Conservation (phyloP, 495 filamentous ascomycete species). For the Tuber indicum region DNA sequence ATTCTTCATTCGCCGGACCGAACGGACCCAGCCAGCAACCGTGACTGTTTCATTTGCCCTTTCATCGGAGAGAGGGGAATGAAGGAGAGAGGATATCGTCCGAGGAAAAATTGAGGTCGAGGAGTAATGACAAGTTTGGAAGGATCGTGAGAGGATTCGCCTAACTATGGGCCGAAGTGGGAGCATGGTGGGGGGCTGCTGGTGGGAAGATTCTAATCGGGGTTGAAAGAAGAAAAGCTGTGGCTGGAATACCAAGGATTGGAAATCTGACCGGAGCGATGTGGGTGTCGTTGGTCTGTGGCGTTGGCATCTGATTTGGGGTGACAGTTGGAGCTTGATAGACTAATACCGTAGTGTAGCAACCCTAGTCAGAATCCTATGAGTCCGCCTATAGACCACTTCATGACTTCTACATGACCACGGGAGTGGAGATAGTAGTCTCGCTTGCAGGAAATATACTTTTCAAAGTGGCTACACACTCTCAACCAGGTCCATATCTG, state of each 20-base stretch:
- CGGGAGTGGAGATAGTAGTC: too few relatives aligned
- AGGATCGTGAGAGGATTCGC: slow-evolving; percentile 11
- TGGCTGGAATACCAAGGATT: slow-evolving; percentile 25
- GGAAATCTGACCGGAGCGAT: neutral
- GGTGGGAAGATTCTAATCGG: slow-evolving; percentile 8
- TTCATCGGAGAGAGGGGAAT: slow-evolving; percentile 12
- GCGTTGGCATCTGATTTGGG: neutral
- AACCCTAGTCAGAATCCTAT: too few relatives aligned
- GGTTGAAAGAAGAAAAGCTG: neutral
- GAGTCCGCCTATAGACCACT: too few relatives aligned
- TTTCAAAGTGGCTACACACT: too few relatives aligned
- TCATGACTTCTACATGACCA: too few relatives aligned
- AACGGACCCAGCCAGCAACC: slow-evolving; percentile 74
- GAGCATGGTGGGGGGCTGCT: slow-evolving; percentile 17
- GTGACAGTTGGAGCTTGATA: too few relatives aligned
- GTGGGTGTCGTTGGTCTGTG: neutral
- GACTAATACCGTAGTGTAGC: too few relatives aligned
- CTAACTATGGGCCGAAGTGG: slow-evolving; percentile 24
- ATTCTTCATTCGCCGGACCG: slow-evolving; percentile 78
- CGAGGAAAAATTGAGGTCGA: slow-evolving; percentile 19
- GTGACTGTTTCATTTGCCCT: slow-evolving; percentile 44
- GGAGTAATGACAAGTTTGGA: slow-evolving; percentile 11
- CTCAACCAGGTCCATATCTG: too few relatives aligned
- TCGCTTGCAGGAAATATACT: too few relatives aligned
- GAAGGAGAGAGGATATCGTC: slow-evolving; percentile 36